Base-by-base conservation (phyloP, 139 green algal genomes). In the Desmodesmus armatus region DNA sequence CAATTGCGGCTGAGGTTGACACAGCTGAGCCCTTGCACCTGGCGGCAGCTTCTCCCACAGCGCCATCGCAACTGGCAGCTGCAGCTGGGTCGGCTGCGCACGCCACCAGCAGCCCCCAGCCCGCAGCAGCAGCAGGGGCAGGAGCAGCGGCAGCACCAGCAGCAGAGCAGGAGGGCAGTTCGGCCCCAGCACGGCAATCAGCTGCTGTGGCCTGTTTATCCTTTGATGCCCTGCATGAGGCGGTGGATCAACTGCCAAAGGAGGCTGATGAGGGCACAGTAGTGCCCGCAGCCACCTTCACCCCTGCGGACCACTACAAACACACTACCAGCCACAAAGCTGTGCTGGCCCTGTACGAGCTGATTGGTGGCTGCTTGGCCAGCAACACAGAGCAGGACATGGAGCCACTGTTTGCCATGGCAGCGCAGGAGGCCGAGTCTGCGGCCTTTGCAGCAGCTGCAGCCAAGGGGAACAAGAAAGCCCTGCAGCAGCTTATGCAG, bases 331-430 rank as follows among this genome's bases (percentile, higher is more conserved):
- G 72, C 25, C 87, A 88, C 43, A 83, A 87, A 40, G 83, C 87
- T 9, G 80, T 91, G 49, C 33, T 89, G 13, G 84, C 87, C 17
- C 31, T 91, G 51, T 91, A 86, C 41, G 87, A 91, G 44, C 80
- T 91, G 15, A 82, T 91, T 23, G 87, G 87, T 5, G 84, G 78
- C 13, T 91, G 87, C 67, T 51, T 88, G 47, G n/a, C 17, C 23
- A 82, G 41, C 41, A 87, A 87, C 40, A 82, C 82, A n/a, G 55
- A 87, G 23, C 9, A 41, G n/a, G 5, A 41, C 31, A 77, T 84
- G 58, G 78, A 84, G 60, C 35, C 63, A 25, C 15, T 84, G 40
- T 35, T 44, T 27, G 39, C 19, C 5, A 13, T 33, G 17, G 78
- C 78, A 49, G 78, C 62, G n/a, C 29, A 44, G 70, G 37, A 78